phyloP scores from a whole-genome alignment of 2,329 filamentous ascomycete species.

The Beauveria brongniartii region DNA sequence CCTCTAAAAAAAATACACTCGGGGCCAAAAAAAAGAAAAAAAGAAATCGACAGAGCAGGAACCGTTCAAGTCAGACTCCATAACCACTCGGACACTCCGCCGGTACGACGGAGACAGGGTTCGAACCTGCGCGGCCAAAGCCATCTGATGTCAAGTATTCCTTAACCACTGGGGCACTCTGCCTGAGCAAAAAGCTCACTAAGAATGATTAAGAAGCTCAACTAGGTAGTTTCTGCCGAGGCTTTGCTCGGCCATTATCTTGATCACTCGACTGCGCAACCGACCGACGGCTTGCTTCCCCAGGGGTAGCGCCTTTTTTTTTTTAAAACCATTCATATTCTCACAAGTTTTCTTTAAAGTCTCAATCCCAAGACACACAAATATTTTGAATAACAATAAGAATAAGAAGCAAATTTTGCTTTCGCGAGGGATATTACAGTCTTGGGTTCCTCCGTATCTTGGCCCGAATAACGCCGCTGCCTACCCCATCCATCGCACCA shows the following conservation, averaged over 20 bases:
- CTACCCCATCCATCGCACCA: background rate
- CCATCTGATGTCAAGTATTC: background rate
- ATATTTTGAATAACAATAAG: too few species aligned
- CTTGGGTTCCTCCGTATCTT: background rate
- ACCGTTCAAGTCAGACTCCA: background rate
- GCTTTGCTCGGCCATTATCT: background rate
- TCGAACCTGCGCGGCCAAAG: slow-evolving; percentile 6
- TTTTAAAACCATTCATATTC: background rate
- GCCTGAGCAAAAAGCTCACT: background rate
- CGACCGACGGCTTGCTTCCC: background rate
- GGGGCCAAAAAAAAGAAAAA: background rate
- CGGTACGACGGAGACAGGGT: slow-evolving; percentile 2
- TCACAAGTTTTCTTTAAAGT: background rate
- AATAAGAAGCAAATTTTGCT: too few species aligned
- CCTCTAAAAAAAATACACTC: too few species aligned
- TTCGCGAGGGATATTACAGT: background rate
- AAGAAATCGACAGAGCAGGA: background rate
- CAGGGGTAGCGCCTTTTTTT: background rate
- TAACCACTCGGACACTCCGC: slow-evolving; percentile 7
- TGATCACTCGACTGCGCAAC: background rate
- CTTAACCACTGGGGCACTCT: slow-evolving; percentile 1
- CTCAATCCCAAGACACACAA: background rate
- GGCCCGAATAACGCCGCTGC: background rate
- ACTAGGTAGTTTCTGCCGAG: background rate
- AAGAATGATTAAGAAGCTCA: background rate